Percentiles rank a stretch among this genome's conserved stretches.
These are phyloP conservation scores for Penicillium corylophilum DNA, from an alignment of 2,329 filamentous ascomycete species.

Conservation along the genomic window DNA sequence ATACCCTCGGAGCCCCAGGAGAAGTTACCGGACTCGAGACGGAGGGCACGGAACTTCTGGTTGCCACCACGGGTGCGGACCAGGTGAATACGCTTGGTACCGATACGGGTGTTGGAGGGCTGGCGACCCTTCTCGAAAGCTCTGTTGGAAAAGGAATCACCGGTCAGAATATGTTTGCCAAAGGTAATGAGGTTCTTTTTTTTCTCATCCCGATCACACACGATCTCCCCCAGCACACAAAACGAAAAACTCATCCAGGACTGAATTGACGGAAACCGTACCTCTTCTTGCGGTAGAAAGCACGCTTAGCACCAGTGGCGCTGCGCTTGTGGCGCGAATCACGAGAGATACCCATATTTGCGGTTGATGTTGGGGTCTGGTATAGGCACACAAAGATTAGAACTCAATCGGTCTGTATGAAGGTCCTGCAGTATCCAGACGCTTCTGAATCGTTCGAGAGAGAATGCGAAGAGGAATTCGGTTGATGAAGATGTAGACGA, in stretches of 20 bases:
- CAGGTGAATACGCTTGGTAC: constrained; percentile 91
- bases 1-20: constrained; percentile 97
- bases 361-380: constrained; percentile 60
- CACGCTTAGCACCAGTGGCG: constrained; percentile 96
- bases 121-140: constrained; percentile 99
- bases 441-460: constrained; percentile 22
- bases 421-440: constrained; percentile 12
- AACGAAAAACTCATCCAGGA: constrained; percentile 46
- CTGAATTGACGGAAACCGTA: constrained; percentile 50
- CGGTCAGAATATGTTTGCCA: constrained; percentile 57
- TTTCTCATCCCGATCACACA: background rate
- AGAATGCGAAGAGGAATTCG: constrained; percentile 5
- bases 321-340: constrained; percentile 99
- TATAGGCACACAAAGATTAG: constrained; percentile 14
- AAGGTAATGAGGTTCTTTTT: background rate
- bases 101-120: constrained; percentile 99
- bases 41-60: constrained; percentile 99
- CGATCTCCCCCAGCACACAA: background rate
- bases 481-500: constrained; percentile 8
- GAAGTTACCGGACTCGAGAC: constrained; percentile 99
- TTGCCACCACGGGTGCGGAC: constrained; percentile 97
- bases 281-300: constrained; percentile 74
- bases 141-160: constrained; percentile 64
- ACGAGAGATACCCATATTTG: constrained; percentile 99
- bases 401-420: constrained; percentile 14